Base-by-base conservation (phyloP, 2,329 filamentous ascomycete genomes). In the Chrysoporthe puriensis region DNA sequence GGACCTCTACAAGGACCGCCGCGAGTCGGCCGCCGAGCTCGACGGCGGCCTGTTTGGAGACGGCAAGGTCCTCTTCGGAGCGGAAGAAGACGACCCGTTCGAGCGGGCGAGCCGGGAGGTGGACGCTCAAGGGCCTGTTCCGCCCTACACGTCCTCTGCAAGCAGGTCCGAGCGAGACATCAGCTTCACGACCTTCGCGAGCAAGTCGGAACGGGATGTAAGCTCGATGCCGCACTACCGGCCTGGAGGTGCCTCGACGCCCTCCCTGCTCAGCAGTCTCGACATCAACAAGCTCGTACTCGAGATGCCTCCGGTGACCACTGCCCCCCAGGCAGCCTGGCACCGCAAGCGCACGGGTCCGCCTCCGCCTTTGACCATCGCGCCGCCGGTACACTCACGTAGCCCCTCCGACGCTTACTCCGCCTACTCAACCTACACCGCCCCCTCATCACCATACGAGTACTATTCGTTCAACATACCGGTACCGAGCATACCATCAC, bases 91-190 rank as follows among this genome's bases (percentile, higher is more conserved):
- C 46, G 83, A 78, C 54, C 77, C 82, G 1, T 88, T 88, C 69
- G 85, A 89, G 67, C 71, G 80, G 14, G 83, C 83, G 0, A 78
- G 81, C 68, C 78, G 80, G 66, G 87, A 85, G 73, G 73, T 87
- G 42, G 83, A 85, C 18, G 79, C 85, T 40, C 81, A 83, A 69
- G 82, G 84, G 0, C 82, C 83, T 1, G 80, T 84, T 6, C 83
- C 84, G 4, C 79, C 80, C 9, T 86, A 86, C 71, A 78, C 78
- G 0, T 82, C 82, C n/a, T 76, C 74, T 14, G 73, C 74, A 61
- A 76, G 75, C 43, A 78, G 81, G 73, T 74, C 76, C 42, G 72
- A 76, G 40, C 74, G 79, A 42, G 77, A 80, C 44, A 63, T 77
- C 36, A 79, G 74, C 65, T 71, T 72, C 7, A 40, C 26, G 13